A percentile compares a stretch with the other conserved stretches of the same genome.
Evolutionary conservation across 805 yeast genomes (phyloP).

Genomic region (Komagataella pastoris): DNA sequence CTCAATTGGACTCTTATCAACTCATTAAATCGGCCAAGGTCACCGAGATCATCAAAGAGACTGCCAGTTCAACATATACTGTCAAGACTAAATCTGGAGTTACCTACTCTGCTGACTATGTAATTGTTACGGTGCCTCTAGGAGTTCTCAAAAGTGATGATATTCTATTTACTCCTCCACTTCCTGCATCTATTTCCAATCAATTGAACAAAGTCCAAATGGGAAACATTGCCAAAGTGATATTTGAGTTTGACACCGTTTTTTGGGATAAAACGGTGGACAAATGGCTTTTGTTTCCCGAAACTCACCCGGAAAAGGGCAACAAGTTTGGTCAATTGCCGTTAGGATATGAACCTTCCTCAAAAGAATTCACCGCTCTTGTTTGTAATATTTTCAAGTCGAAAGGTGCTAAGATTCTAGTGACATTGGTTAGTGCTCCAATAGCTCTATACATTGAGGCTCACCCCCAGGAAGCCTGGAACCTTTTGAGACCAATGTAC

Average conservation of each 20-base stretch:
- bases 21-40: conserved; percentile 11
- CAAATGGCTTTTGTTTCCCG: conserved; percentile 10
- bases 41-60: conserved; percentile 14
- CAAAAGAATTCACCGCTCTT: conserved; percentile 16
- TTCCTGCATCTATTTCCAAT: conserved; percentile 19
- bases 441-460: conserved; percentile 33
- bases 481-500: conserved; percentile 28
- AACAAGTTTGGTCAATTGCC: not conserved
- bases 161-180: conserved; percentile 12
- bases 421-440: conserved; percentile 35
- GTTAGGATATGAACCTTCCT: conserved; percentile 7
- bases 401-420: conserved; percentile 22
- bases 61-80: conserved; percentile 4
- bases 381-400: conserved; percentile 16
- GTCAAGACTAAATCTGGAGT: conserved; percentile 9
- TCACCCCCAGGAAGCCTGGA: conserved; percentile 28
- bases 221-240: conserved; percentile 32
- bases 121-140: conserved; percentile 36
- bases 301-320: not conserved
- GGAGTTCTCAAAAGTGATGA: conserved; percentile 22
- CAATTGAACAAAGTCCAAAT: conserved; percentile 19
- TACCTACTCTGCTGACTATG: conserved; percentile 19
- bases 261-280: conserved; percentile 30
- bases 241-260: conserved; percentile 29
- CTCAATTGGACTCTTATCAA: conserved; percentile 11